Evolutionary conservation across 352 stramenopile species (phyloP), one percentile per base, ranked within the genome.

Genomic region (Plasmopara halstedii): DNA sequence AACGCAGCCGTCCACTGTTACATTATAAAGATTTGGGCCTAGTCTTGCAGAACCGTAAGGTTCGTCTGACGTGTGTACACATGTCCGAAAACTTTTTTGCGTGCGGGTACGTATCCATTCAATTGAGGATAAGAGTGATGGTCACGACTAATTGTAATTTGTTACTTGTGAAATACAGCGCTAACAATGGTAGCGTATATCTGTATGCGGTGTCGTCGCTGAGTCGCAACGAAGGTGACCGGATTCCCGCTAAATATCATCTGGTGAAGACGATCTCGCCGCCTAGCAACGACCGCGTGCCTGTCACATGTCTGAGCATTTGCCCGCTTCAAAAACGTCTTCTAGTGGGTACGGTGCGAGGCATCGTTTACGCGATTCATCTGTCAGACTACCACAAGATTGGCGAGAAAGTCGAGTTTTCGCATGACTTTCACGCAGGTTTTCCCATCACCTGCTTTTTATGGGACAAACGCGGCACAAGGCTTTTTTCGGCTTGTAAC

Each of bases 231-330:
- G 69, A 82, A 15, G 31, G 45, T 17, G 74, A 67, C 46, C 35
- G 42, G 3, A 19, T 29, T 6, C 26, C 43, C 21, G 46, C 62
- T 48, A 88, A 88, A 53, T 91, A 88, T 47, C 77, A 86, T 58
- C 51, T 94, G 26, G 77, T 94, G n/a, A 94, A 94, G 56, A 86
- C 85, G 62, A 90, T 94, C 54, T 63, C 78, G 15, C 74, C 77
- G 11, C 77, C 78, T 11, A 74, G 64, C 29, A 80, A 77, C 25
- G 78, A 92, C 48, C 78, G 79, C 42, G 63, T 85, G 39, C 62
- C 67, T 35, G 70, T 92, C 19, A 74, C 80, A 19, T 85, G 78
- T 57, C 43, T 92, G 27, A 89, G 66, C 36, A 87, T 94, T 52
- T 89, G 76, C 42, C 83, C 83, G 13, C 46, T 71, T 51, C 80